phyloP scores from a whole-genome alignment of 225 moss, liverwort and hornwort genomes.

The Rhytidiadelphus loreus region DNA sequence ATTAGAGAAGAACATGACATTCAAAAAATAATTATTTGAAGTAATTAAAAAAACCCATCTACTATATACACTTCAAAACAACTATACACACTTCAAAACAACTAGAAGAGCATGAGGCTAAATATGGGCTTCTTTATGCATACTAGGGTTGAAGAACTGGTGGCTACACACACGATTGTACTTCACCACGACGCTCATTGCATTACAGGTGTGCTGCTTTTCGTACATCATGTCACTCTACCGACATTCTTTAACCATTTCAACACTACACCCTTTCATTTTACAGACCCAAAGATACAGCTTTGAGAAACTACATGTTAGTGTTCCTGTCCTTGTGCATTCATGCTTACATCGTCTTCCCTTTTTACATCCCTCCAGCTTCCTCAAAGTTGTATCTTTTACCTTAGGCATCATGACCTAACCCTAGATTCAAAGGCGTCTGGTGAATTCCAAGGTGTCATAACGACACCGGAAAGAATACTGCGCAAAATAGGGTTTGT shows the following conservation, averaged over 20 bases:
- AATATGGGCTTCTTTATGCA: not conserved
- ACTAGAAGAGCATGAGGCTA: not conserved
- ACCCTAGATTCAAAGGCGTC: not conserved
- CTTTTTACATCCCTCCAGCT: not conserved
- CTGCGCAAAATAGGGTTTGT: not conserved
- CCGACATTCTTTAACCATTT: not conserved
- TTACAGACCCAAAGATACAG: not conserved
- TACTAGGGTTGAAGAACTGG: not conserved
- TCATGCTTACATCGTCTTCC: too few relatives aligned
- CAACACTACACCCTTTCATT: not conserved
- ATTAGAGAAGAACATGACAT: not conserved
- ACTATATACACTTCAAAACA: not conserved
- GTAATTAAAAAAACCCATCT: not conserved
- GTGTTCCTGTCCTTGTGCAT: not conserved
- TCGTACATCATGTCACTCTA: not conserved
- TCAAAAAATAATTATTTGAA: not conserved
- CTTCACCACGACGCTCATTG: not conserved
- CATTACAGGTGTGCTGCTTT: not conserved
- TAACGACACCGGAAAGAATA: not conserved
- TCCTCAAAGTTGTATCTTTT: not conserved
- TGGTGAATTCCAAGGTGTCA: not conserved
- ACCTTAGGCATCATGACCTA: not conserved
- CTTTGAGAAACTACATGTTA: not conserved
- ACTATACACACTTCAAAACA: not conserved
- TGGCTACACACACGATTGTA: not conserved